A percentile compares a stretch with the other conserved stretches of the same genome.
Evolutionary conservation across 129 eudicot species (phyloP).

Genomic region (Sambucus nigra): DNA sequence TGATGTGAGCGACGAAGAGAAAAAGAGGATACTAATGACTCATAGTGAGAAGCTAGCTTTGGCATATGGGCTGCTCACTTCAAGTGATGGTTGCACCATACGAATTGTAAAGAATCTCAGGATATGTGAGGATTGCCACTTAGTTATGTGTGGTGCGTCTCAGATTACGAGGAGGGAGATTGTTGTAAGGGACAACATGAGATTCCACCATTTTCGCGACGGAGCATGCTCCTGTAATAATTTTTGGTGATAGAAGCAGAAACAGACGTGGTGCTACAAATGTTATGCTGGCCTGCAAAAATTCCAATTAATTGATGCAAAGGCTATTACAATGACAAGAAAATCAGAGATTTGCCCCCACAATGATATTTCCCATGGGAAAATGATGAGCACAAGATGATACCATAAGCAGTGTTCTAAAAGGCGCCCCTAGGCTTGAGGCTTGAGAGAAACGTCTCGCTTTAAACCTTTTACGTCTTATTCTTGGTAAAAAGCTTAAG

Average conservation of each 20-base stretch:
- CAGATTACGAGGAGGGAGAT: conserved; percentile 42
- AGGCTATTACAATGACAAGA: too few relatives aligned
- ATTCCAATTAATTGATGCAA: background rate
- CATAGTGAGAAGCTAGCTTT: conserved; percentile 72
- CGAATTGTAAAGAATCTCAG: conserved; percentile 59
- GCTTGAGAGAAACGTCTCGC: too few relatives aligned
- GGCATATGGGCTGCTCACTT: conserved; percentile 38
- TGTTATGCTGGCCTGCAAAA: background rate
- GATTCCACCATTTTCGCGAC: conserved; percentile 51
- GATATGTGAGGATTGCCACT: conserved; percentile 67
- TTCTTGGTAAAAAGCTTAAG: too few relatives aligned
- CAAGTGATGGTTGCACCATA: conserved; percentile 21
- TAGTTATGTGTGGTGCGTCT: conserved; percentile 60
- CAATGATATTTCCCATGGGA: too few relatives aligned
- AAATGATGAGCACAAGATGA: too few relatives aligned
- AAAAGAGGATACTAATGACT: conserved; percentile 37
- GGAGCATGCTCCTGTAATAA: conserved; percentile 60
- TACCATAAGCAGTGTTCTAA: too few relatives aligned
- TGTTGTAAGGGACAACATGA: conserved; percentile 58
- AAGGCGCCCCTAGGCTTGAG: too few relatives aligned
- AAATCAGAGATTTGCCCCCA: too few relatives aligned
- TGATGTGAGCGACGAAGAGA: conserved; percentile 51
- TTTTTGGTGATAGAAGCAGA: conserved; percentile 43
- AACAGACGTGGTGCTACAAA: background rate
- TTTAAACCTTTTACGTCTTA: too few relatives aligned